Evolutionary conservation across 2,329 filamentous ascomycete genomes (phyloP).

Genomic region (Aureobasidium sp.): DNA sequence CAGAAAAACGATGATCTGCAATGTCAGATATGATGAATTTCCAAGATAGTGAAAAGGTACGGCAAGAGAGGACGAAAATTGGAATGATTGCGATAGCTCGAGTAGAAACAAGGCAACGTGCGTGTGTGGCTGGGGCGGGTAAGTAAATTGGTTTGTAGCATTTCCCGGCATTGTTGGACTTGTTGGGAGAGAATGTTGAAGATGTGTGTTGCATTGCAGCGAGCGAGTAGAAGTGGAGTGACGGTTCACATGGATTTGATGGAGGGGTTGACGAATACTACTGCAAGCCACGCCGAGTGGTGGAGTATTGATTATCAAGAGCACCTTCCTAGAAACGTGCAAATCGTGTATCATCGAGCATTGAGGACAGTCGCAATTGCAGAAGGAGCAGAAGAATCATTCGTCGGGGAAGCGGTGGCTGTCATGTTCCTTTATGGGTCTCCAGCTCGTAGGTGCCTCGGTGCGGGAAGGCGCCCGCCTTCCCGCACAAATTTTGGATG

Average conservation of each 20-base stretch:
- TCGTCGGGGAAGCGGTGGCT: neutral
- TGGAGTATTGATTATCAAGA: neutral
- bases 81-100: neutral
- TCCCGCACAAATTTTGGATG: neutral
- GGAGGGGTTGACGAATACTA: neutral
- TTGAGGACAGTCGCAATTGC: neutral
- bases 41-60: neutral
- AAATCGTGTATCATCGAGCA: neutral
- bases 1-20: neutral
- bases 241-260: neutral
- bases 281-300: slow-evolving; percentile 7
- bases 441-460: neutral
- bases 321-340: neutral
- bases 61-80: neutral
- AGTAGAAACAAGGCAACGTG: neutral
- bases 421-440: neutral
- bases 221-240: slow-evolving; percentile 10
- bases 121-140: neutral
- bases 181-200: slow-evolving; percentile 6
- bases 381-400: neutral
- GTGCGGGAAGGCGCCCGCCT: neutral
- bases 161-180: neutral
- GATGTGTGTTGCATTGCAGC: neutral
- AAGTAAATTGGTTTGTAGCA: neutral
- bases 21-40: neutral